phyloP scores from a whole-genome alignment of 2,329 filamentous ascomycete genomes.

The Aspergillus candidus region DNA sequence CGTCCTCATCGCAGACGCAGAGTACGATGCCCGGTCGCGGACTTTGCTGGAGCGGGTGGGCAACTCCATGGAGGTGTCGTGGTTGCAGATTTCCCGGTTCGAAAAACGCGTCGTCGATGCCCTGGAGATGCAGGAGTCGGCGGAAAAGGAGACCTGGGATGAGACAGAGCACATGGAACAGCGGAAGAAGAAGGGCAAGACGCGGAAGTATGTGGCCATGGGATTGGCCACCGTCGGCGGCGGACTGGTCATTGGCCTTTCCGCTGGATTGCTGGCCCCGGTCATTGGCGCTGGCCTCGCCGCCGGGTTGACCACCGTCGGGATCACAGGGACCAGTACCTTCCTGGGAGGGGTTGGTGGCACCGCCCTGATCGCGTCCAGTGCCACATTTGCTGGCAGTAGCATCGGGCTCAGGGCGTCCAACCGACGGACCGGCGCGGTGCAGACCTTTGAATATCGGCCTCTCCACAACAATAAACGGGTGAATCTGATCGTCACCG shows the following conservation, averaged over 20 bases:
- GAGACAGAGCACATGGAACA: constrained; percentile 90
- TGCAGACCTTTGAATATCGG: constrained; percentile 94
- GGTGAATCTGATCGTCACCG: constrained; percentile 89
- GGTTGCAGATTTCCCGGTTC: constrained; percentile 92
- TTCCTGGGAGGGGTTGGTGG: constrained; percentile 90
- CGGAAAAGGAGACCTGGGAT: constrained; percentile 95
- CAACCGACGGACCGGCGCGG: constrained; percentile 79
- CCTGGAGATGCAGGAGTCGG: constrained; percentile 92
- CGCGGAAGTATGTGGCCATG: constrained; percentile 87
- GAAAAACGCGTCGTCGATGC: constrained; percentile 96
- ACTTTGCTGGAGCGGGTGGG: constrained; percentile 78
- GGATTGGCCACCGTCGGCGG: constrained; percentile 93
- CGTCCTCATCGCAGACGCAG: constrained; percentile 89
- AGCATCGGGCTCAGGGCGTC: constrained; percentile 81
- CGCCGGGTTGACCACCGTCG: constrained; percentile 91
- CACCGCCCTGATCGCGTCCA: constrained; percentile 87
- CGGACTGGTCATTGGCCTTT: constrained; percentile 89
- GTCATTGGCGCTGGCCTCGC: constrained; percentile 91
- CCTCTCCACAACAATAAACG: constrained; percentile 97
- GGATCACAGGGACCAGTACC: constrained; percentile 77
- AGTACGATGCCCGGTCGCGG: constrained; percentile 85
- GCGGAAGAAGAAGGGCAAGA: constrained; percentile 73
- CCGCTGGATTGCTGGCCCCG: constrained; percentile 83
- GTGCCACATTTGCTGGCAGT: constrained; percentile 77
- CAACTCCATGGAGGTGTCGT: constrained; percentile 70